phyloP scores from a whole-genome alignment of 768 basidiomycete species.

The Boletus rubroflammeus region DNA sequence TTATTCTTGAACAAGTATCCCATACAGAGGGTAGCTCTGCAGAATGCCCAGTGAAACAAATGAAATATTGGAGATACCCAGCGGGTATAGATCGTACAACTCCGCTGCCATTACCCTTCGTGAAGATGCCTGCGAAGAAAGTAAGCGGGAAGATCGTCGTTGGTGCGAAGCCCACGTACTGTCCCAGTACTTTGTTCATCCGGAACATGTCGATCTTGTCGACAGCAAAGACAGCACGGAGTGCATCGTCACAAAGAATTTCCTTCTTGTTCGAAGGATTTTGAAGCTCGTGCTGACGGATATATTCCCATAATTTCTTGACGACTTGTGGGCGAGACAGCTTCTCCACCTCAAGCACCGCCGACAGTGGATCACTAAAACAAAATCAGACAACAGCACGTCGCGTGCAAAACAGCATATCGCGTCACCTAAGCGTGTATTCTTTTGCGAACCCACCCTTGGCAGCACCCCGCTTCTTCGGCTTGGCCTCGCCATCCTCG shows the following conservation, averaged over 20 bases:
- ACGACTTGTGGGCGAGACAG: slow-evolving; percentile 88
- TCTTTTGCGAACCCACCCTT: slow-evolving; percentile 80
- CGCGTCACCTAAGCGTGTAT: slow-evolving; percentile 60
- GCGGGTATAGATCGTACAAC: slow-evolving; percentile 2
- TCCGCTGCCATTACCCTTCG: slow-evolving; percentile 16
- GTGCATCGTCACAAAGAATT: slow-evolving; percentile 74
- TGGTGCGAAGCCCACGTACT: slow-evolving; percentile 41
- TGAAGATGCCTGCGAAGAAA: slow-evolving; percentile 29
- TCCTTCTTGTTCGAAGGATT: slow-evolving; percentile 81
- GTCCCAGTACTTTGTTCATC: slow-evolving; percentile 89
- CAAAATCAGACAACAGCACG: slow-evolving; percentile 3
- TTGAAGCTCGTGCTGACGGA: slow-evolving; percentile 77
- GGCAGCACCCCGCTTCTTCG: slow-evolving; percentile 49
- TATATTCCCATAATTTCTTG: slow-evolving; percentile 87
- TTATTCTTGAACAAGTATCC: slow-evolving; percentile 4
- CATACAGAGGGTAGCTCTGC: not conserved
- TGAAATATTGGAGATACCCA: not conserved
- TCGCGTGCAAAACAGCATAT: not conserved
- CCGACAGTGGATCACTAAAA: slow-evolving; percentile 66
- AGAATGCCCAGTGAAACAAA: not conserved
- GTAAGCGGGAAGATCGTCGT: not conserved
- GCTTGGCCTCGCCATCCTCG: slow-evolving; percentile 41
- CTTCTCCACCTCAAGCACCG: slow-evolving; percentile 60
- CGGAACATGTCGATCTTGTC: slow-evolving; percentile 91
- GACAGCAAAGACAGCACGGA: slow-evolving; percentile 73